Evolutionary conservation across 2,329 filamentous ascomycete genomes (phyloP), one percentile per base, ranked within the genome.

Genomic region (Hypoxylon sp.): DNA sequence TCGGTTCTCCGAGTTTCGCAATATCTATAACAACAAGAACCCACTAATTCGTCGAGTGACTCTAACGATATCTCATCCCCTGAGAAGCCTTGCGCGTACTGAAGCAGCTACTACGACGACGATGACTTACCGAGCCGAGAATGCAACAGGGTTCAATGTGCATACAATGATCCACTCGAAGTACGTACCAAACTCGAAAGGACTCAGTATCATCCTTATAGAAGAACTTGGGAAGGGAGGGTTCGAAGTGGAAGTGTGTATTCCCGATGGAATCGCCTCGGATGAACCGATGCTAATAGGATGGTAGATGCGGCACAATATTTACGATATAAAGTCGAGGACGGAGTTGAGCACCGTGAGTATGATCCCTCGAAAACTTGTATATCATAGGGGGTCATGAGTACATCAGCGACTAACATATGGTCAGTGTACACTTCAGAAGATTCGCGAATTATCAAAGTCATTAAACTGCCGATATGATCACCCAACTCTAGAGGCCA

Each of bases 151-250:
- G 2, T 28, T 53, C n/a, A 30, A 42, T 9, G 38, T 42, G 11
- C 16, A 53, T 6, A 53, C 33, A 11, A 24, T n/a, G 9, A 53
- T 53, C 16, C 50, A 53, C n/a, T 44, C 50, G 36, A 53, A 53
- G 24, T 53, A 53, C 32, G 36, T 53, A 9, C 50, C 50, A 20
- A 44, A 7, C 24, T 22, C 50, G 2, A 53, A 11, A 12, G 22
- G 16, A 30, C 50, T 53, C 6, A 53, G 40, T 12, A n/a, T 26
- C 28, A 42, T 53, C n/a, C 50, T 53, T 14, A 16, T 9, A n/a
- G 36, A 44, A 44, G 50, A 30, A 12, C 11, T 53, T 53, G 50
- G 50, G 2, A 11, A 42, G 18, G 50, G 50, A 1, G n/a, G 7
- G 7, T 53, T 53, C 16, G 22, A 42, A 16, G 16, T 53, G 9